Conservation (phyloP, 1,284 basidiomycete species). For the Heterobasidion parviporum region DNA sequence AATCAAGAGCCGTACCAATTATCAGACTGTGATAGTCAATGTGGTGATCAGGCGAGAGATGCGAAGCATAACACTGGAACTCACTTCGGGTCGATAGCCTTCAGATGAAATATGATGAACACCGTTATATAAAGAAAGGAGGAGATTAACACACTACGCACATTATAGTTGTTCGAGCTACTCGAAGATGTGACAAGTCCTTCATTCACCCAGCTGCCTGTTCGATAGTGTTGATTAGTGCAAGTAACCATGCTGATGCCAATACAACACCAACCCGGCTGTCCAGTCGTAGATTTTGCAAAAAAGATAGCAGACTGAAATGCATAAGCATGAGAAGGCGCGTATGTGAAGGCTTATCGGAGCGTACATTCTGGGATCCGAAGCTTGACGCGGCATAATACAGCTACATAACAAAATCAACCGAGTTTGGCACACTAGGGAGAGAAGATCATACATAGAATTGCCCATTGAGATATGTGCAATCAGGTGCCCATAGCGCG, state of each 20-base stretch:
- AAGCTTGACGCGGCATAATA: slow-evolving; percentile 39
- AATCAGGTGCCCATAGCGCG: slow-evolving; percentile 46
- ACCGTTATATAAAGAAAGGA: not conserved
- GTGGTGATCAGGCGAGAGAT: too few species aligned
- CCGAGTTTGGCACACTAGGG: not conserved
- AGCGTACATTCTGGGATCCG: slow-evolving; percentile 33
- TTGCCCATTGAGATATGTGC: slow-evolving; percentile 32
- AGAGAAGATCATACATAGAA: slow-evolving; percentile 30
- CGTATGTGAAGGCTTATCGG: not conserved
- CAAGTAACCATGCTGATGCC: not conserved
- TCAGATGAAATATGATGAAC: not conserved
- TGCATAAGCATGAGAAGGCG: not conserved
- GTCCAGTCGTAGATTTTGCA: slow-evolving; percentile 36
- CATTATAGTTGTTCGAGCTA: slow-evolving; percentile 37
- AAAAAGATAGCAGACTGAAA: slow-evolving; percentile 38
- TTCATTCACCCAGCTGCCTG: slow-evolving; percentile 36
- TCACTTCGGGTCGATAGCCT: not conserved
- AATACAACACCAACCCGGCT: slow-evolving; percentile 23
- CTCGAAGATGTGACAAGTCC: slow-evolving; percentile 42
- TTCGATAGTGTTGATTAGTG: slow-evolving; percentile 3
- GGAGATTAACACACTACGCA: slow-evolving; percentile 18
- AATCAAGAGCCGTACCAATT: too few species aligned
- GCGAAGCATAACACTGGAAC: not conserved
- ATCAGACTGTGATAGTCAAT: too few species aligned
- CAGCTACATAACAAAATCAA: slow-evolving; percentile 18